These are phyloP conservation scores for Spergularia marina DNA, from an alignment of 148 eudicot species.

Conservation along the genomic window DNA sequence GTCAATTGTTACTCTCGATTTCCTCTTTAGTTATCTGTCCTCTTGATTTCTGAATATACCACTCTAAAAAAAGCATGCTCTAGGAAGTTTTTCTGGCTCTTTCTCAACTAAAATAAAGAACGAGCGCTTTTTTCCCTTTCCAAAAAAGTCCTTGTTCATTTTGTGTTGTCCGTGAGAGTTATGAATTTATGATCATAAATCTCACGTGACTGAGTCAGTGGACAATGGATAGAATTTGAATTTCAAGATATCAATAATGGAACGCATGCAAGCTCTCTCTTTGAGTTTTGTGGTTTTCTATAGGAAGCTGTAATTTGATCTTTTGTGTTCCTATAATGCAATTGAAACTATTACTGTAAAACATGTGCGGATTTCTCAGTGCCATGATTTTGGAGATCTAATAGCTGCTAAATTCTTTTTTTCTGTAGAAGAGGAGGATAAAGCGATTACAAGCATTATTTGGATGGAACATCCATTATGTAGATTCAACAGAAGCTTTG, in stretches of 20 bases:
- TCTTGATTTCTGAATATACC: too few relatives aligned
- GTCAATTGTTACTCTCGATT: too few relatives aligned
- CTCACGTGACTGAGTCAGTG: not conserved
- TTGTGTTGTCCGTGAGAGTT: too few relatives aligned
- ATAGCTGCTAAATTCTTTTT: not conserved
- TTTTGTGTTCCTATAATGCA: not conserved
- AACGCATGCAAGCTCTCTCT: not conserved
- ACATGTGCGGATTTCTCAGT: not conserved
- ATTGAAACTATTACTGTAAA: not conserved
- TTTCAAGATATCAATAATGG: not conserved
- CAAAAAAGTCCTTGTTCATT: not conserved
- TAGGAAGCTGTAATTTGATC: not conserved
- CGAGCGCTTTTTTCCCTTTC: not conserved
- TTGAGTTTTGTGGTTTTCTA: not conserved
- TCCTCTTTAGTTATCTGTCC: too few relatives aligned
- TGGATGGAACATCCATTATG: slow-evolving; percentile 74
- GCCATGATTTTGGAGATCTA: not conserved
- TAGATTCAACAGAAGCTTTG: slow-evolving; percentile 71
- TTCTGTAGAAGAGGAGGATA: slow-evolving; percentile 78
- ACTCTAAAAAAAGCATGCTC: too few relatives aligned
- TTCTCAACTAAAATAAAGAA: too few relatives aligned
- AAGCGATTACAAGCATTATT: slow-evolving; percentile 58
- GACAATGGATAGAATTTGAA: too few relatives aligned
- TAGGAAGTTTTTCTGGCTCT: not conserved
- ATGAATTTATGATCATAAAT: not conserved